phyloP scores from a whole-genome alignment of 805 yeast species.

The Teunomyces kruisii region DNA sequence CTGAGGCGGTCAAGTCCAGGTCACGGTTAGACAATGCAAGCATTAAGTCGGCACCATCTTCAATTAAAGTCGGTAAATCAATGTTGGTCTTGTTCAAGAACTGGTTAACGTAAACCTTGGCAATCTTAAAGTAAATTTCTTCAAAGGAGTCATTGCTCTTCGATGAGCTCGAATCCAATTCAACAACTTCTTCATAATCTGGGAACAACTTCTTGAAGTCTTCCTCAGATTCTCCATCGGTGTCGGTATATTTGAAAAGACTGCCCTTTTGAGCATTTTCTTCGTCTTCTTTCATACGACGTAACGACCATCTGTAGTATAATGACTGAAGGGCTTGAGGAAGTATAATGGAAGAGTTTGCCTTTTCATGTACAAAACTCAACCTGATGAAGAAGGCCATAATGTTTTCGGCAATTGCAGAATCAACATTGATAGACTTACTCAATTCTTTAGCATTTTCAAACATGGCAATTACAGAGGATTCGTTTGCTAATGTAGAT shows the following conservation, averaged over 20 bases:
- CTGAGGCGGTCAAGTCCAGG: slow-evolving; percentile 9
- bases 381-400: slow-evolving; percentile 49
- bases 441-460: slow-evolving; percentile 31
- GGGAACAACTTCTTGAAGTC: slow-evolving; percentile 85
- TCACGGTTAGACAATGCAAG: slow-evolving; percentile 11
- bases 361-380: slow-evolving; percentile 31
- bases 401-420: slow-evolving; percentile 49
- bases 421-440: slow-evolving; percentile 44
- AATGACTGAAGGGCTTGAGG: slow-evolving; percentile 53
- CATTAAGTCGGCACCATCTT: slow-evolving; percentile 37
- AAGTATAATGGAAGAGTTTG: background rate
- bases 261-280: slow-evolving; percentile 58
- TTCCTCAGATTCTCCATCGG: slow-evolving; percentile 66
- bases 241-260: slow-evolving; percentile 64
- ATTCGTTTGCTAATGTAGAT: slow-evolving; percentile 30
- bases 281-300: slow-evolving; percentile 66
- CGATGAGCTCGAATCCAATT: slow-evolving; percentile 15
- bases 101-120: slow-evolving; percentile 46
- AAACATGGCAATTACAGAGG: slow-evolving; percentile 30
- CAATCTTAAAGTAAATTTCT: slow-evolving; percentile 48
- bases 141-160: slow-evolving; percentile 34
- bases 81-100: slow-evolving; percentile 26
- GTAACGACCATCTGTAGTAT: slow-evolving; percentile 80
- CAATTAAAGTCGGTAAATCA: slow-evolving; percentile 28
- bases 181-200: slow-evolving; percentile 71